Evolutionary conservation across 768 basidiomycete species (phyloP).

Genomic region (Tremella yokohamensis): DNA sequence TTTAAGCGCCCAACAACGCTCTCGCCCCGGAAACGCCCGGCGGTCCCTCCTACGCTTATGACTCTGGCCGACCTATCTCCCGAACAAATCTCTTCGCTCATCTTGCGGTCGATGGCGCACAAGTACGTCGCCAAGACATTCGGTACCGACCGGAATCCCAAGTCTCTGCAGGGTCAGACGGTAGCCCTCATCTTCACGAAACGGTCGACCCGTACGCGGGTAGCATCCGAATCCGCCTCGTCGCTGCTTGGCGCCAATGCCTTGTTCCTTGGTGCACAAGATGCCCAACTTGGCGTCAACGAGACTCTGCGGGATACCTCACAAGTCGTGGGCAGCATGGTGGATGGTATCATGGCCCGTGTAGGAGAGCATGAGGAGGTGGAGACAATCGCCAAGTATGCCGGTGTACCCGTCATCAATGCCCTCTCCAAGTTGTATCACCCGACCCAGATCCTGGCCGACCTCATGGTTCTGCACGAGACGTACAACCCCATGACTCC

Average conservation of each 20-base stretch:
- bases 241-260: constrained; percentile 78
- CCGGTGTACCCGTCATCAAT: constrained; percentile 90
- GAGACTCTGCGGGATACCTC: constrained; percentile 80
- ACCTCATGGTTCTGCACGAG: constrained; percentile 84
- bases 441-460: constrained; percentile 91
- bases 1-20: too few relatives aligned
- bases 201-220: constrained; percentile 83
- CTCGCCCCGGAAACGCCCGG: background rate
- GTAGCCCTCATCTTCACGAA: constrained; percentile 90
- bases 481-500: constrained; percentile 52
- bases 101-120: constrained; percentile 61
- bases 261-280: constrained; percentile 80
- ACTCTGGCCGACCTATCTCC: constrained; percentile 81
- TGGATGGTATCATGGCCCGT: constrained; percentile 92
- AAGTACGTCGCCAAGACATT: constrained; percentile 45
- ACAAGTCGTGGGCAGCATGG: constrained; percentile 88
- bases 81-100: constrained; percentile 65
- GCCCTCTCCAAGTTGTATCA: constrained; percentile 95
- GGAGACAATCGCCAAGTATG: constrained; percentile 88
- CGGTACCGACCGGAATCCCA: constrained; percentile 9
- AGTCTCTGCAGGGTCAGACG: constrained; percentile 60
- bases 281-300: constrained; percentile 95
- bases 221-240: constrained; percentile 80
- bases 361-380: constrained; percentile 90
- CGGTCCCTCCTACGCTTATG: constrained; percentile 67